Percentiles rank a stretch among this genome's conserved stretches.
These are phyloP conservation scores for Aspergillus conjunctus DNA, from an alignment of 495 filamentous ascomycete genomes.

Conservation along the genomic window DNA sequence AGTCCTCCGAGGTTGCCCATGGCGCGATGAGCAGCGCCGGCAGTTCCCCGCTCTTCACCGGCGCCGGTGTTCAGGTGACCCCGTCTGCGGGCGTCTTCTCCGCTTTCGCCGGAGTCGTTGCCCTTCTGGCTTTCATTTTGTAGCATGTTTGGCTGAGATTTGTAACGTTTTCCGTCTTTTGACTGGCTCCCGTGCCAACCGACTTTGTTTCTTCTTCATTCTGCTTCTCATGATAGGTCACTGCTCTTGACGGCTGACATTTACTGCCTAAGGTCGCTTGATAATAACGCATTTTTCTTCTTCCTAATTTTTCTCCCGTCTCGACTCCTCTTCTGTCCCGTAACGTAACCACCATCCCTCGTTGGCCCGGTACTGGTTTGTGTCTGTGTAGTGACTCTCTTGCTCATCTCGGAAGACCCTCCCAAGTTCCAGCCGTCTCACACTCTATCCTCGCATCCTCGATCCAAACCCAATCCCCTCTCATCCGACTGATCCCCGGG, in stretches of 20 bases:
- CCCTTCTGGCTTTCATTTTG: conserved; percentile 38
- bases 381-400: no score
- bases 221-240: no score
- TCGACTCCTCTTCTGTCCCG: no score
- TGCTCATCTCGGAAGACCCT: neutral
- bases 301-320: no score
- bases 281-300: no score
- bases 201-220: neutral
- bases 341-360: no score
- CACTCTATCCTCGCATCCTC: neutral
- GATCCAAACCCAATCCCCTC: neutral
- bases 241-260: no score
- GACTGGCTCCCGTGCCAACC: neutral
- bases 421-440: neutral
- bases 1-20: conserved; percentile 7
- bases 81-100: conserved; percentile 31
- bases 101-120: conserved; percentile 32
- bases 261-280: no score
- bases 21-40: conserved; percentile 13
- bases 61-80: conserved; percentile 31
- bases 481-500: neutral
- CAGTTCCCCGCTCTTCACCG: conserved; percentile 29
- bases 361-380: no score
- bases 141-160: conserved; percentile 19
- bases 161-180: neutral